phyloP scores from a whole-genome alignment of 768 basidiomycete species.

The Lactarius hatsudake region DNA sequence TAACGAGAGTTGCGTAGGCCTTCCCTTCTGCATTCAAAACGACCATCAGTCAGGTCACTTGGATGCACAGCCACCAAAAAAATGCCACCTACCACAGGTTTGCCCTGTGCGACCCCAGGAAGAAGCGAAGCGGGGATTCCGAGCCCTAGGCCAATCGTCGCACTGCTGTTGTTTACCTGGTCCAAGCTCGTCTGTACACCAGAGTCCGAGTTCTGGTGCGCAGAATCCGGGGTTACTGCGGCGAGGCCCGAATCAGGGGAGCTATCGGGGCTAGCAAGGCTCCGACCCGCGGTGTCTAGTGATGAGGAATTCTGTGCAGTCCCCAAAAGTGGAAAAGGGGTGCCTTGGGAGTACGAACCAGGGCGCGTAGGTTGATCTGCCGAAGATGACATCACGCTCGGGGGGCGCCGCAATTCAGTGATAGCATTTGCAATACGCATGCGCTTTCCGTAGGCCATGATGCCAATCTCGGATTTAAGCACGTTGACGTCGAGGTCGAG shows the following conservation, averaged over 20 bases:
- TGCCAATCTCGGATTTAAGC: slow-evolving; percentile 91
- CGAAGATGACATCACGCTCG: slow-evolving; percentile 49
- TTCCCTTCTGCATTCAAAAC: slow-evolving; percentile 37
- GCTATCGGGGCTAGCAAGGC: slow-evolving; percentile 36
- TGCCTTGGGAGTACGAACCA: slow-evolving; percentile 35
- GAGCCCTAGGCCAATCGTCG: slow-evolving; percentile 34
- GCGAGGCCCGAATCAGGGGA: slow-evolving; percentile 30
- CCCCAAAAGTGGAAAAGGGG: slow-evolving; percentile 21
- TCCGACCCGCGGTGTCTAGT: slow-evolving; percentile 29
- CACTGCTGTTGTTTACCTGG: slow-evolving; percentile 22
- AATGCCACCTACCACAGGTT: slow-evolving; percentile 1
- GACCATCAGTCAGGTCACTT: background rate
- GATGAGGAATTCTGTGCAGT: slow-evolving; percentile 26
- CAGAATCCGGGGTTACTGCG: slow-evolving; percentile 4
- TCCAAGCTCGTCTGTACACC: slow-evolving; percentile 9
- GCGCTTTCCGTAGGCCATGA: slow-evolving; percentile 91
- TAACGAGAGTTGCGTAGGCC: slow-evolving; percentile 50
- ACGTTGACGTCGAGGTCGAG: slow-evolving; percentile 90
- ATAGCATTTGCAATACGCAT: slow-evolving; percentile 92
- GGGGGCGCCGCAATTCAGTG: slow-evolving; percentile 74
- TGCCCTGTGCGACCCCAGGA: slow-evolving; percentile 1
- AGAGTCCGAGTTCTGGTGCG: slow-evolving; percentile 21
- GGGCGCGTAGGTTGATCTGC: slow-evolving; percentile 36
- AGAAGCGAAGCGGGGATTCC: slow-evolving; percentile 27
- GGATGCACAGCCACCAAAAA: background rate